phyloP scores from a whole-genome alignment of 345 rosid species.

The Aquilaria yunnanensis region DNA sequence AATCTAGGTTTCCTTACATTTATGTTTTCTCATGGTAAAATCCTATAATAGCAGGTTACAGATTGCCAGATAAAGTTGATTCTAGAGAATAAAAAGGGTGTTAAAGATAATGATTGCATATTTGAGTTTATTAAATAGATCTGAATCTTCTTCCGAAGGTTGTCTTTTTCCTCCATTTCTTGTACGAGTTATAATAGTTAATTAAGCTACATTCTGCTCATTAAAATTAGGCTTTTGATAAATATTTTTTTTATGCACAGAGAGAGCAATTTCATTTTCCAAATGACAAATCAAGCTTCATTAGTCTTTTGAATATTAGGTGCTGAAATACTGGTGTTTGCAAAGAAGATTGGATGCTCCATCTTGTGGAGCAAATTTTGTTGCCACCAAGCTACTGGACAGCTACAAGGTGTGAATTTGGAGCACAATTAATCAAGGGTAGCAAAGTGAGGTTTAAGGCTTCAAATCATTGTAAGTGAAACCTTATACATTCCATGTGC shows the following conservation, averaged over 20 bases:
- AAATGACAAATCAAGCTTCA: conserved; percentile 31
- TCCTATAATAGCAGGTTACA: conserved; percentile 42
- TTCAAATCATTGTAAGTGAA: too few species aligned
- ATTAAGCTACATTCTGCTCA: not conserved
- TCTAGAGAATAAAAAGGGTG: conserved; percentile 21
- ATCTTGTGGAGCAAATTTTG: too few species aligned
- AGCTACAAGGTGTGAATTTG: too few species aligned
- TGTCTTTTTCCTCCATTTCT: conserved; percentile 7
- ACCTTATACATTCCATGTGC: too few species aligned
- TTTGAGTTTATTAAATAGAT: conserved; percentile 79
- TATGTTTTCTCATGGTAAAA: not conserved
- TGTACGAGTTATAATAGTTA: not conserved
- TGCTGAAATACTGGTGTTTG: too few species aligned
- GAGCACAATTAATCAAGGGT: too few species aligned
- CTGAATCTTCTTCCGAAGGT: conserved; percentile 87
- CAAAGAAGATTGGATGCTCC: too few species aligned
- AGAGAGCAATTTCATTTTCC: conserved; percentile 40
- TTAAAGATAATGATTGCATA: conserved; percentile 40
- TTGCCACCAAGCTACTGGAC: too few species aligned
- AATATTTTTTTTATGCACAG: conserved; percentile 22
- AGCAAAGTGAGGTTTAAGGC: too few species aligned
- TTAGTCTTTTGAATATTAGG: conserved; percentile 31
- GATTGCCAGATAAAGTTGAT: conserved; percentile 63
- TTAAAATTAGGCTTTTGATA: conserved; percentile 4
- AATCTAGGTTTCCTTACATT: not conserved